Percentiles rank a stretch among this genome's conserved stretches.
These are phyloP conservation scores for Diplocarpon mali DNA, from an alignment of 2,329 filamentous ascomycete species.

Conservation along the genomic window DNA sequence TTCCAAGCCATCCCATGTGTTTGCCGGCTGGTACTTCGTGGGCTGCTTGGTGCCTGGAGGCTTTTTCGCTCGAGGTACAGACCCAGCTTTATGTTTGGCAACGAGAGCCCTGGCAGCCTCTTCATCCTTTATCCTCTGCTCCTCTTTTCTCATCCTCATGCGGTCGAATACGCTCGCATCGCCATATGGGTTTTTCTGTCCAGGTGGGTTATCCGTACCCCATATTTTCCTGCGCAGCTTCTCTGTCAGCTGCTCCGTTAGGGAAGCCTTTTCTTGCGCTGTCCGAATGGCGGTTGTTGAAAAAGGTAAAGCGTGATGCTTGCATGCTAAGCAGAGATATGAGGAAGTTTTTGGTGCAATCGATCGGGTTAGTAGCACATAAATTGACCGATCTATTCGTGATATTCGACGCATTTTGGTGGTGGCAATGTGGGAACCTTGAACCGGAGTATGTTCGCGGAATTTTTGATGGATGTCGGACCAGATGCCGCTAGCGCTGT, in stretches of 20 bases:
- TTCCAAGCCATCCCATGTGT: constrained; percentile 41
- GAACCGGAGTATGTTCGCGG: constrained; percentile 1
- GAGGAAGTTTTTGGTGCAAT: constrained; percentile 7
- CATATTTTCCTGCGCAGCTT: constrained; percentile 36
- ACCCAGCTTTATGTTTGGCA: neutral
- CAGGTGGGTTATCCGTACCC: constrained; percentile 39
- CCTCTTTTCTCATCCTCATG: constrained; percentile 10
- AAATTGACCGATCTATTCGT: constrained; percentile 23
- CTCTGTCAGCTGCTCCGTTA: constrained; percentile 28
- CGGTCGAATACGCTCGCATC: constrained; percentile 25
- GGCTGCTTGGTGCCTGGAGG: no score
- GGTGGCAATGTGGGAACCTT: constrained; percentile 1
- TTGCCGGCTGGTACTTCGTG: constrained; percentile 33
- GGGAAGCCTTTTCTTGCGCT: constrained; percentile 18
- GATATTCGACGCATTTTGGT: constrained; percentile 26
- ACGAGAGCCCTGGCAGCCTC: neutral
- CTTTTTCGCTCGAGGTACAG: no score
- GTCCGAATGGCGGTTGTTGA: constrained; percentile 19
- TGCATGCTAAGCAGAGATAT: constrained; percentile 23
- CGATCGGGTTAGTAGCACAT: constrained; percentile 13
- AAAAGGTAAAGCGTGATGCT: constrained; percentile 20
- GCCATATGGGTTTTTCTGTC: constrained; percentile 36
- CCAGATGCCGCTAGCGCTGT: constrained; percentile 9
- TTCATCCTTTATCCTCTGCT: constrained; percentile 5
- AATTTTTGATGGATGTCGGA: constrained; percentile 12